Conservation (phyloP, 139 green algal genomes). For the Chlorella sp. region DNA sequence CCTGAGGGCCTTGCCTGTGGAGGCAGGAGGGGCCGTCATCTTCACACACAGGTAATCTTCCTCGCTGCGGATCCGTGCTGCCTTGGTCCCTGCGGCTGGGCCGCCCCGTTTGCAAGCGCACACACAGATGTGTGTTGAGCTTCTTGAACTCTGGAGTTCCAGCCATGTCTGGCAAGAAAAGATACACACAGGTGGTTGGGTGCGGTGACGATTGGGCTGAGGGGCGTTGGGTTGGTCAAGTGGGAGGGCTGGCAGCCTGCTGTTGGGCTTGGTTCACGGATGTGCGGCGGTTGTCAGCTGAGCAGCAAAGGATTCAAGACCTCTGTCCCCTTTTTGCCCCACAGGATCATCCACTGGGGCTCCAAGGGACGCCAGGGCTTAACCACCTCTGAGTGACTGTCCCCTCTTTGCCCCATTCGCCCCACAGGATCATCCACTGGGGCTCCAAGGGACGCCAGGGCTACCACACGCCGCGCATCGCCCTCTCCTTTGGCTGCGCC, state of each 20-base stretch:
- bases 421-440: constrained; percentile 58
- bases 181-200: neutral
- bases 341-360: constrained; percentile 62
- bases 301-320: too few relatives aligned
- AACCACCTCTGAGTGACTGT: too few relatives aligned
- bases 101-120: neutral
- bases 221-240: neutral
- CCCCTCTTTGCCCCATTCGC: too few relatives aligned
- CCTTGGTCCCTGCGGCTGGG: neutral
- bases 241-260: too few relatives aligned
- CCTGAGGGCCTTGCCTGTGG: constrained; percentile 41
- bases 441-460: constrained; percentile 32
- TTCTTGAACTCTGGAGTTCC: neutral
- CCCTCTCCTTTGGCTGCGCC: constrained; percentile 42
- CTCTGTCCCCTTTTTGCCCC: too few relatives aligned
- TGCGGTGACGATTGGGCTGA: neutral
- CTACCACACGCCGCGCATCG: constrained; percentile 38
- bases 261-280: too few relatives aligned
- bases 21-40: constrained; percentile 32
- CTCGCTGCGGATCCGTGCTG: neutral
- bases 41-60: constrained; percentile 62
- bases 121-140: neutral
- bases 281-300: too few relatives aligned
- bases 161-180: neutral
- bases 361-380: constrained; percentile 27